A percentile compares a stretch with the other conserved stretches of the same genome.
Conservation (phyloP, 2,329 filamentous ascomycete species). For the Colletotrichum australisinense region DNA sequence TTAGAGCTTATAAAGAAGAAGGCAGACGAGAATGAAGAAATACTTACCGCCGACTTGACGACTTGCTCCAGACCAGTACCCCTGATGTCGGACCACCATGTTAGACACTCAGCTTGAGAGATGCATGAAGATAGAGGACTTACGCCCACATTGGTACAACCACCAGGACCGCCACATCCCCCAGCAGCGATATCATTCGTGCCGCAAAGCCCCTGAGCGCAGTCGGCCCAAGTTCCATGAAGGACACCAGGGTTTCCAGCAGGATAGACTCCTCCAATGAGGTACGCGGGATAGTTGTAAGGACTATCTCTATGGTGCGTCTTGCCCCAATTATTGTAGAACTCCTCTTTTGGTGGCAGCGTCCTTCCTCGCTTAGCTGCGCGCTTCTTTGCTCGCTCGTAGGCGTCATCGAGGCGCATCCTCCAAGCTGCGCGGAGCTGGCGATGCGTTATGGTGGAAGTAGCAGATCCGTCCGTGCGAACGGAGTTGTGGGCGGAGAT, state of each 20-base stretch:
- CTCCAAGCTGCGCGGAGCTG: constrained; percentile 50
- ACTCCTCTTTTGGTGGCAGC: constrained; percentile 60
- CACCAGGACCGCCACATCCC: constrained; percentile 54
- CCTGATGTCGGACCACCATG: background rate
- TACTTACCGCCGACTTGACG: background rate
- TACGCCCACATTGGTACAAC: constrained; percentile 35
- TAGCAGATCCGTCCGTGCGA: constrained; percentile 37
- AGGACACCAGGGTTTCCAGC: constrained; percentile 53
- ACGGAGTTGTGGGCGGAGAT: constrained; percentile 81
- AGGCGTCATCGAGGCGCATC: constrained; percentile 62
- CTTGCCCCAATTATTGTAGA: constrained; percentile 66
- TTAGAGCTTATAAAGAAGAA: background rate
- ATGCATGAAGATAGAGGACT: background rate
- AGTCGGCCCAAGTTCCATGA: constrained; percentile 46
- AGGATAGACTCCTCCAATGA: constrained; percentile 58
- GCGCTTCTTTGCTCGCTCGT: constrained; percentile 63
- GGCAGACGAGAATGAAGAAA: no score
- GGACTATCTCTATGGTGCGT: constrained; percentile 62
- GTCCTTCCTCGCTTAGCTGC: constrained; percentile 61
- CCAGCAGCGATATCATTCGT: constrained; percentile 54
- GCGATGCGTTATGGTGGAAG: constrained; percentile 39
- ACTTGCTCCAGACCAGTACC: background rate
- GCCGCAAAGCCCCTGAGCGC: constrained; percentile 17
- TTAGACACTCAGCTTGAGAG: background rate
- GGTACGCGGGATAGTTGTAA: constrained; percentile 55